Evolutionary conservation across 108 stramenopile species (phyloP).

Genomic region (Conticribra guillardii): DNA sequence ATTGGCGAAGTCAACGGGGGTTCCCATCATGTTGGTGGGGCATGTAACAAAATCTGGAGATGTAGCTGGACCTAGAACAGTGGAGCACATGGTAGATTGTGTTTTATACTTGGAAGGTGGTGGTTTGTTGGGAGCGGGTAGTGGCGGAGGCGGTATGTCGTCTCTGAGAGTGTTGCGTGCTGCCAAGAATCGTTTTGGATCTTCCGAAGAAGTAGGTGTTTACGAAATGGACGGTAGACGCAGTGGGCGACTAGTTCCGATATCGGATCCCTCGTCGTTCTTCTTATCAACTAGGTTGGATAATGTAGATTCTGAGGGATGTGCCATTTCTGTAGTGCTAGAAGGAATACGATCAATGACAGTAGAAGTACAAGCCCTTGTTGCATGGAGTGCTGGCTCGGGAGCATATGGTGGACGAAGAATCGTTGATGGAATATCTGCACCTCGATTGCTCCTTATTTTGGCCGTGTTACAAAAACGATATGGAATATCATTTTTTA

Average conservation of each 20-base stretch:
- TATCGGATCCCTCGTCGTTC: slow-evolving; percentile 83
- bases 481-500: slow-evolving; percentile 69
- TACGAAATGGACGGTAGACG: slow-evolving; percentile 74
- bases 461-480: slow-evolving; percentile 93
- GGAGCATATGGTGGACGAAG: slow-evolving; percentile 57
- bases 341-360: slow-evolving; percentile 92
- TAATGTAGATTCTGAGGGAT: slow-evolving; percentile 78
- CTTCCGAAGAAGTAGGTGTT: slow-evolving; percentile 86
- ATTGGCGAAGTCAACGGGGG: slow-evolving; percentile 87
- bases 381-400: slow-evolving; percentile 41
- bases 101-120: slow-evolving; percentile 91
- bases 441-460: slow-evolving; percentile 78
- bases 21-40: slow-evolving; percentile 91
- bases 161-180: slow-evolving; percentile 79
- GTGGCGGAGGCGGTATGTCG: slow-evolving; percentile 30
- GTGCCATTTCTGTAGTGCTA: slow-evolving; percentile 84
- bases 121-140: slow-evolving; percentile 25
- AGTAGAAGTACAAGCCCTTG: slow-evolving; percentile 72
- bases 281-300: slow-evolving; percentile 67
- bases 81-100: slow-evolving; percentile 97
- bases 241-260: slow-evolving; percentile 75
- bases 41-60: slow-evolving; percentile 95
- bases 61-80: slow-evolving; percentile 93
- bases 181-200: slow-evolving; percentile 92
- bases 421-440: slow-evolving; percentile 80